A percentile compares a stretch with the other conserved stretches of the same genome.
Evolutionary conservation across 2,329 filamentous ascomycete species (phyloP).

Genomic region (Calonectria crousiana): DNA sequence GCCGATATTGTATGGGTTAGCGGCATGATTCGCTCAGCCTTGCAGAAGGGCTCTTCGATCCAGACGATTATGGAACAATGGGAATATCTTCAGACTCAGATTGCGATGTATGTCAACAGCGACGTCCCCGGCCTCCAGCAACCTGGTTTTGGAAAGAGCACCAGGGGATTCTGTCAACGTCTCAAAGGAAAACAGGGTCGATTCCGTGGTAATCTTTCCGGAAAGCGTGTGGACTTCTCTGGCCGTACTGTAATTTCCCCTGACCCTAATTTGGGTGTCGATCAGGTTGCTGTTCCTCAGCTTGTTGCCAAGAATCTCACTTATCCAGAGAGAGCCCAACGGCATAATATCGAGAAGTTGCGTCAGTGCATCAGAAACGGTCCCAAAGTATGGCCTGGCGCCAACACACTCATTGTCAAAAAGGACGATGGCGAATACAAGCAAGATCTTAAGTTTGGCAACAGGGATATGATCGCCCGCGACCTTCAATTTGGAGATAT

Average conservation of each 20-base stretch:
- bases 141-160: constrained; percentile 86
- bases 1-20: constrained; percentile 96
- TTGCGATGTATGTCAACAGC: constrained; percentile 98
- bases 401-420: constrained; percentile 80
- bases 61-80: constrained; percentile 97
- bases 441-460: constrained; percentile 80
- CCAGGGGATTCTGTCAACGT: constrained; percentile 93
- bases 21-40: constrained; percentile 83
- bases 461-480: constrained; percentile 77
- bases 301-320: constrained; percentile 97
- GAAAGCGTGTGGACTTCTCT: constrained; percentile 98
- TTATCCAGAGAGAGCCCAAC: constrained; percentile 89
- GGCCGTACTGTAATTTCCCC: constrained; percentile 97
- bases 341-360: constrained; percentile 88
- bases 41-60: constrained; percentile 86
- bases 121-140: constrained; percentile 94
- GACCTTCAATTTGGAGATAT: constrained; percentile 85
- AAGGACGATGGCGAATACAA: constrained; percentile 76
- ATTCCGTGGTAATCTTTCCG: constrained; percentile 95
- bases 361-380: constrained; percentile 81
- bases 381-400: constrained; percentile 84
- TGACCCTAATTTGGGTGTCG: constrained; percentile 92
- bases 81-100: constrained; percentile 95
- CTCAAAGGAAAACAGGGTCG: constrained; percentile 97
- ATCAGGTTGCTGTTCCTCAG: constrained; percentile 91